Evolutionary conservation across 129 eudicot species (phyloP), one percentile per base, ranked within the genome.

Genomic region (Arctium minus): DNA sequence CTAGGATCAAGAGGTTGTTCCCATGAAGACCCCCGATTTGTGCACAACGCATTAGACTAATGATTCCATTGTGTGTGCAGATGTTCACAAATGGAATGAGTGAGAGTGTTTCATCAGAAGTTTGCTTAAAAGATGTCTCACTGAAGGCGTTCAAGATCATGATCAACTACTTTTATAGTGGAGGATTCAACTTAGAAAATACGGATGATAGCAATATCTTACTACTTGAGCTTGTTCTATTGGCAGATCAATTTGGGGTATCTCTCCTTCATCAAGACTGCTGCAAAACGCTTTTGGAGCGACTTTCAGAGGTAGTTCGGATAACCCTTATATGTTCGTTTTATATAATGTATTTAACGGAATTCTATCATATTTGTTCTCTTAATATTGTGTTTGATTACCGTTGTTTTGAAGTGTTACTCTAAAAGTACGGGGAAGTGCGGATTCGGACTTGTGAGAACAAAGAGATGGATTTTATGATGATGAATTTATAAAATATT

Each of bases 21-120:
- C n/a, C 2, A 6, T 40, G 46, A 44, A 44, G 50, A 44, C 50
- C 50, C 50, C 10, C 2, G 12, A 8, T 12, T 8, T 44, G 50
- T 44, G 1, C 50, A 46, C 56, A 46, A 46, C 4, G 12, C 10
- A 0, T 10, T 7, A 44, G 17, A 60, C 29, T 60, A 60, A 60
- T 60, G 29, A 60, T 60, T 60, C 27, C 27, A 17, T 56, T 60
- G 30, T 60, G 30, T 60, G 29, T 60, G 82, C 97, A 96, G 99
- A 96, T 96, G 99, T 96, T 96, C 86, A 96, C 99, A 53, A 96
- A 96, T 79, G 99, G 99, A 85, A 96, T 96, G 99, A 86, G 91
- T 15, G 99, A 96, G 86, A 96, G 96, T 81, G 77, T 80, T 79
- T 90, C 97, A 27, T 77, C 93, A 7, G 86, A 88, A 79, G 87